Evolutionary conservation across 148 eudicot species (phyloP).

Genomic region (Camellia japonica): DNA sequence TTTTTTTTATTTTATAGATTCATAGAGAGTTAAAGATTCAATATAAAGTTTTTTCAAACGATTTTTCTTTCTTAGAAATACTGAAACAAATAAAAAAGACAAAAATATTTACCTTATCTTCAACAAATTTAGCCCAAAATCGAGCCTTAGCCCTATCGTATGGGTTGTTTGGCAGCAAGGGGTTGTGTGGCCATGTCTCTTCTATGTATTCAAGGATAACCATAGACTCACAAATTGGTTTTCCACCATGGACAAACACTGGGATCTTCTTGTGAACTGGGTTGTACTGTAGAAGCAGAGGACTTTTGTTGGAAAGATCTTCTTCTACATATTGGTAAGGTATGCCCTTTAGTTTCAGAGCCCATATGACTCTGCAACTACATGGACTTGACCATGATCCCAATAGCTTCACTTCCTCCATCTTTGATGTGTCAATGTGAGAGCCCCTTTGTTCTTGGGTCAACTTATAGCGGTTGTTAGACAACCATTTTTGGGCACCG

Average conservation of each 20-base stretch:
- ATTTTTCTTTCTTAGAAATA: background rate
- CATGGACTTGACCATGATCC: conserved; percentile 7
- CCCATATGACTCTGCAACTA: background rate
- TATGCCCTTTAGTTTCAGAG: conserved; percentile 11
- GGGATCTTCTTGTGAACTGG: conserved; percentile 17
- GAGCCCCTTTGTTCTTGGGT: background rate
- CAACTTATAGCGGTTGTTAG: background rate
- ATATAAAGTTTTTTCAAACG: no score
- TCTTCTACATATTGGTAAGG: conserved; percentile 10
- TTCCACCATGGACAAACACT: conserved; percentile 18
- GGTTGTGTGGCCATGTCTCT: conserved; percentile 25
- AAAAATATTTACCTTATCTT: conserved; percentile 18
- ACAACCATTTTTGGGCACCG: background rate
- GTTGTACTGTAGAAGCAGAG: conserved; percentile 9
- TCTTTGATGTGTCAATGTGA: background rate
- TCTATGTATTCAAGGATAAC: conserved; percentile 15
- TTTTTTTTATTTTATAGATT: no score
- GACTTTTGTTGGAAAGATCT: conserved; percentile 6
- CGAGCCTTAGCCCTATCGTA: conserved; percentile 17
- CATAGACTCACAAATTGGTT: conserved; percentile 6
- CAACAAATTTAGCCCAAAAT: conserved; percentile 31
- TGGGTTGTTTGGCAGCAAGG: conserved; percentile 28
- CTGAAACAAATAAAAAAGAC: background rate
- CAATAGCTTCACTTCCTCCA: conserved; percentile 7
- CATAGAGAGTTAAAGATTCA: no score